phyloP scores from a whole-genome alignment of 441 rosid genomes.

The Corymbia citriodora region DNA sequence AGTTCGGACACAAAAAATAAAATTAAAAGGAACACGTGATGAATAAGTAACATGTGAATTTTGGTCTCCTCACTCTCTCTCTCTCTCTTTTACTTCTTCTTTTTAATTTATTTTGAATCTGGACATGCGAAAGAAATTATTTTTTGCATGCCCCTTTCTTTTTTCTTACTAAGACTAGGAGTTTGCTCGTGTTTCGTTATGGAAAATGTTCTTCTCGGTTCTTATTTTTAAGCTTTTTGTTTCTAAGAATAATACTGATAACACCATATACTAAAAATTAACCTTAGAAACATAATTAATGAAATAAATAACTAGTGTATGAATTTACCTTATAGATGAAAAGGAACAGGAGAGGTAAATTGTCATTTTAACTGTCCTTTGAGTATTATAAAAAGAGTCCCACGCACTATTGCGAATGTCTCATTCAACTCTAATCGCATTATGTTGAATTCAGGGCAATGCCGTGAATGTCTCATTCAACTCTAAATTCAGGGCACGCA shows the following conservation, averaged over 20 bases:
- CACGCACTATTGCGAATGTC: not conserved
- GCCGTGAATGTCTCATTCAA: too few relatives aligned
- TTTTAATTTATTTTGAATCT: not conserved
- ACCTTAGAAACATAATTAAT: not conserved
- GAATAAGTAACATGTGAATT: not conserved
- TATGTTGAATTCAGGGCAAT: not conserved
- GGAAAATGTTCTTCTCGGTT: not conserved
- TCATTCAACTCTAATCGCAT: not conserved
- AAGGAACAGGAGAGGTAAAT: not conserved
- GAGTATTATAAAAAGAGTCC: not conserved
- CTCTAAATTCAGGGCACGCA: too few relatives aligned
- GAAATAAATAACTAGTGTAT: not conserved
- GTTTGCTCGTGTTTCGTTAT: not conserved
- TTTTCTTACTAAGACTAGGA: not conserved
- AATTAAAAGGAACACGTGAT: not conserved
- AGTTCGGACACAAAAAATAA: not conserved
- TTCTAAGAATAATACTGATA: not conserved
- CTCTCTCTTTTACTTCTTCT: fast-evolving
- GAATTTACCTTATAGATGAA: not conserved
- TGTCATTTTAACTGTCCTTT: not conserved
- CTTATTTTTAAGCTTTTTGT: not conserved
- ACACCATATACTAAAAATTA: not conserved
- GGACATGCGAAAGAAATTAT: not conserved
- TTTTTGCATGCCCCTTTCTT: not conserved
- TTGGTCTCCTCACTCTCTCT: not conserved